These are phyloP conservation scores for Cyphellophora attinorum DNA, from an alignment of 2,329 filamentous ascomycete genomes.

Conservation along the genomic window DNA sequence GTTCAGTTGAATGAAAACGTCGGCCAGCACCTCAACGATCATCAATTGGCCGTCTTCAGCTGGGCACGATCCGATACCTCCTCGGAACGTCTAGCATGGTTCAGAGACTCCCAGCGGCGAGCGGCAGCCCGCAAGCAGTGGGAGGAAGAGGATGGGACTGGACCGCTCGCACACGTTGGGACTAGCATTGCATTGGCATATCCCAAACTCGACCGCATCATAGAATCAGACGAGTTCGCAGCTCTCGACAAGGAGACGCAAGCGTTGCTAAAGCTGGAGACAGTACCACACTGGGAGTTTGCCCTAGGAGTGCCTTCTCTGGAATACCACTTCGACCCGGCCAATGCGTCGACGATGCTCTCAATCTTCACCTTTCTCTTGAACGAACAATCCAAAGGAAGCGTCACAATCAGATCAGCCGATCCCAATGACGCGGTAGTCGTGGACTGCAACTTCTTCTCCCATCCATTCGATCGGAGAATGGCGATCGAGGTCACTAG, in stretches of 20 bases:
- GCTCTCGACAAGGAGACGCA: conserved; percentile 36
- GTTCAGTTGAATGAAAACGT: conserved; percentile 31
- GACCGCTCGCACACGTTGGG: conserved; percentile 24
- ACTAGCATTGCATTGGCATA: conserved; percentile 26
- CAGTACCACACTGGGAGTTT: conserved; percentile 50
- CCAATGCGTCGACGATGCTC: conserved; percentile 17
- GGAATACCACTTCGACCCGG: conserved; percentile 15
- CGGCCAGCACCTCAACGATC: conserved; percentile 37
- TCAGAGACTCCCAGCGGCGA: conserved; percentile 31
- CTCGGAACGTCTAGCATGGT: conserved; percentile 38
- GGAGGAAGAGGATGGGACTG: conserved; percentile 31
- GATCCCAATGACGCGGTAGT: conserved; percentile 41
- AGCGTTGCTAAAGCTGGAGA: conserved; percentile 36
- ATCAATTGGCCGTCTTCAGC: conserved; percentile 23
- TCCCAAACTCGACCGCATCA: conserved; percentile 33
- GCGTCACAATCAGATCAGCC: conserved; percentile 42
- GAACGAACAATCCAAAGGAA: conserved; percentile 45
- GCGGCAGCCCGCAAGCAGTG: conserved; percentile 40
- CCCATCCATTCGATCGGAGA: conserved; percentile 45
- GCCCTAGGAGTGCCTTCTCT: conserved; percentile 17
- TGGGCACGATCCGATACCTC: conserved; percentile 31
- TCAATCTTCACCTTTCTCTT: conserved; percentile 42
- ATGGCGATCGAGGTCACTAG: conserved; percentile 40
- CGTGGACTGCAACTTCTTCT: conserved; percentile 45
- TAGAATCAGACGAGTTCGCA: conserved; percentile 38